Percentiles rank a stretch among this genome's conserved stretches.
phyloP scores from a whole-genome alignment of 257 asterid species.

The Solanum chmielewskii region DNA sequence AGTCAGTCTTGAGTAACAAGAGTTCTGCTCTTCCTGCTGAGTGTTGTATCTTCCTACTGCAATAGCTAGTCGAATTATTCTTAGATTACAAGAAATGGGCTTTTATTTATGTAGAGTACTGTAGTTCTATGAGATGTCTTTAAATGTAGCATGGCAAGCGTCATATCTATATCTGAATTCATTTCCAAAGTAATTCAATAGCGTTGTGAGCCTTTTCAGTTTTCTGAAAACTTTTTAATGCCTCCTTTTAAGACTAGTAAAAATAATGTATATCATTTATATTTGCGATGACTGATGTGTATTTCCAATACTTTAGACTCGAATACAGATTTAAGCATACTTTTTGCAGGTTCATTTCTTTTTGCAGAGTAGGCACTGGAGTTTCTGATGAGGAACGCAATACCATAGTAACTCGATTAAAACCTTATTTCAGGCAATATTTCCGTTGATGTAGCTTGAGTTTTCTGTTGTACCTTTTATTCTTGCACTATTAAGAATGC shows the following conservation, averaged over 20 bases:
- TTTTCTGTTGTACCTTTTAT: neutral
- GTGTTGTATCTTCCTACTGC: neutral
- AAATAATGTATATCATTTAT: neutral
- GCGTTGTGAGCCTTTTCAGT: neutral
- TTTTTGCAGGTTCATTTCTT: slow-evolving; percentile 86
- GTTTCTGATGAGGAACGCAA: slow-evolving; percentile 92
- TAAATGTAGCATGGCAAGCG: neutral
- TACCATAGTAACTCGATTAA: slow-evolving; percentile 62
- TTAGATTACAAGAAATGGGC: neutral
- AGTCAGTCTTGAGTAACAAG: neutral
- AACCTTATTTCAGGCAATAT: slow-evolving; percentile 70
- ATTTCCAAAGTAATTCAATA: neutral
- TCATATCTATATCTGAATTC: neutral
- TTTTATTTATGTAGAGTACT: neutral
- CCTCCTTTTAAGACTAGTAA: neutral
- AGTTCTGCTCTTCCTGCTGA: neutral
- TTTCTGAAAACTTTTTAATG: neutral
- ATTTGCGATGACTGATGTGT: neutral
- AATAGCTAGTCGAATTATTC: neutral
- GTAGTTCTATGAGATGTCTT: neutral
- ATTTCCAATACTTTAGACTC: neutral
- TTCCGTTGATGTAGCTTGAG: neutral
- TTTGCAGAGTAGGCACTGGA: slow-evolving; percentile 98
- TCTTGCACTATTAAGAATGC: neutral
- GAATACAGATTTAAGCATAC: slow-evolving; percentile 16